Evolutionary conservation across 2,329 filamentous ascomycete species (phyloP), one percentile per base, ranked within the genome.

Genomic region (Trichophyton benhamiae): DNA sequence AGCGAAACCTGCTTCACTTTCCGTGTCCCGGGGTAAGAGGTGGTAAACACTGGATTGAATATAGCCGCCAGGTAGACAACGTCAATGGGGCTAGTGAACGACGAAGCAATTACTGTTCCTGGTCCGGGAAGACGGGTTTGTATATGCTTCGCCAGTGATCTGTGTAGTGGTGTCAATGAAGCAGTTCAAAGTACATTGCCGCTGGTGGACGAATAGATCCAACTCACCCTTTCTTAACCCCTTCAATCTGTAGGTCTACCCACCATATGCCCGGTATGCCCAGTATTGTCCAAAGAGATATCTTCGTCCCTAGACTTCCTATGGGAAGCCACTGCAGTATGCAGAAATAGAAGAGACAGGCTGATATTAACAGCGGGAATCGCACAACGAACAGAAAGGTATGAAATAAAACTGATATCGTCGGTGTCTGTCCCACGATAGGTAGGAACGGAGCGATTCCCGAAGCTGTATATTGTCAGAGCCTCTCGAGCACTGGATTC

Each of bases 181-280:
- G 49, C 42, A 15, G 30, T 52, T 52, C 6, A 7, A 20, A 5
- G 30, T 25, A 20, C 9, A 8, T 6, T 20, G 57, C 44, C 22
- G n/a, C 6, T 38, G 41, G 36, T 9, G 25, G 8, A 8, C 1
- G 13, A 15, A 25, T 27, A 13, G 3, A 15, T 25, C 13, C 8
- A 36, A 71, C 79, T 61, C 73, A 91, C 77, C 94, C 94, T 76
- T 91, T 89, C 76, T 89, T 91, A 60, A 99, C 94, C 62, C 92
- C 92, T 72, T 99, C 94, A 66, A 99, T 89, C 74, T 96, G 92
- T n/a, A 99, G 79, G 75, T 99, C 94, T 61, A 96, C 87, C 92
- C 92, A 97, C 91, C 91, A 97, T 62, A 99, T 89, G 30, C 94
- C 92, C 0, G 91, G 90, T 63, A 95, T 87, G 42, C 85, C 87